Evolutionary conservation across 2,329 filamentous ascomycete species (phyloP).

Genomic region (Fusarium cyanostomum): DNA sequence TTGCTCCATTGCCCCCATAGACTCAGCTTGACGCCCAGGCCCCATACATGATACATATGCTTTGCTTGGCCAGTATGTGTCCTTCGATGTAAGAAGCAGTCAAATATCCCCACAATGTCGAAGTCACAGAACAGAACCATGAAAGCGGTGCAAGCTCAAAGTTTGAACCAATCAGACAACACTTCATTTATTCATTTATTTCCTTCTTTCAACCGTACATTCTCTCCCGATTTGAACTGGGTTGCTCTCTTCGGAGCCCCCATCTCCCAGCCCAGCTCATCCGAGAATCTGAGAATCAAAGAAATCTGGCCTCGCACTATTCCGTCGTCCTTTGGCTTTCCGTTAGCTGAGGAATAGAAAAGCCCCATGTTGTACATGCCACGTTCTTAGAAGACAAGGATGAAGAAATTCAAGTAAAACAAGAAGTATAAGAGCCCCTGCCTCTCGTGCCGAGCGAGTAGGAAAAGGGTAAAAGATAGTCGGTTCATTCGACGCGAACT

Average conservation of each 20-base stretch:
- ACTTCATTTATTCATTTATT: conserved; percentile 45
- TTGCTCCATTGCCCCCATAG: background rate
- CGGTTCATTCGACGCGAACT: conserved; percentile 20
- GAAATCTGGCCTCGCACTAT: conserved; percentile 15
- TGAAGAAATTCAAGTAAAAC: conserved; percentile 31
- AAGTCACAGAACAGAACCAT: background rate
- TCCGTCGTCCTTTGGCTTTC: conserved; percentile 5
- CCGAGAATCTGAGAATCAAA: conserved; percentile 8
- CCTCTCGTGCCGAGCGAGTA: conserved; percentile 20
- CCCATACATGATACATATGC: too few relatives aligned
- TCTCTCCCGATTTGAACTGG: conserved; percentile 15
- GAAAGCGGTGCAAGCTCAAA: background rate
- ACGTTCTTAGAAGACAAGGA: conserved; percentile 30
- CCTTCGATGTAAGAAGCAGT: too few relatives aligned
- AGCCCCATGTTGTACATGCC: conserved; percentile 36
- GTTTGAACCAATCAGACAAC: conserved; percentile 28
- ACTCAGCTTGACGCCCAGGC: too few relatives aligned
- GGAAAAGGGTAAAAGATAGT: conserved; percentile 1
- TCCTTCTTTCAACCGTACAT: conserved; percentile 30
- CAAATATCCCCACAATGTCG: background rate
- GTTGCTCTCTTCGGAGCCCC: conserved; percentile 18
- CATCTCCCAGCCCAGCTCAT: conserved; percentile 29
- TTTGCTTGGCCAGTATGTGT: too few relatives aligned
- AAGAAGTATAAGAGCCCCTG: conserved; percentile 20
- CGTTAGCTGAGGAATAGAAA: conserved; percentile 21